A percentile compares a stretch with the other conserved stretches of the same genome.
Conservation (phyloP, 768 basidiomycete genomes). For the Leccinellum rugosiceps region DNA sequence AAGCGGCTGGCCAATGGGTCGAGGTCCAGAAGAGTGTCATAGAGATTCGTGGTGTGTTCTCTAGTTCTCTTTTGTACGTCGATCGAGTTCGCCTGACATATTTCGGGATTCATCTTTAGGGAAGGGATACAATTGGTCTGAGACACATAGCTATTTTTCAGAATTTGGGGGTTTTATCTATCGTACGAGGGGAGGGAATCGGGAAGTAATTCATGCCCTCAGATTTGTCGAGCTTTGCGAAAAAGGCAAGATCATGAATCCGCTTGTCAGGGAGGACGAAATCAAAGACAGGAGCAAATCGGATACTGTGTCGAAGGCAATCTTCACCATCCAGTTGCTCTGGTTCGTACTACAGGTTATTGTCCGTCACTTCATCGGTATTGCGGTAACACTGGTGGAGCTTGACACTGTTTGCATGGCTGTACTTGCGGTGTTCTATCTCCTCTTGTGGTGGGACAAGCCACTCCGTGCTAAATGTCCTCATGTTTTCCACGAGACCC, state of each 20-base stretch:
- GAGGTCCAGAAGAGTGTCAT: not conserved
- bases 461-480: not conserved
- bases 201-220: not conserved
- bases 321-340: no score
- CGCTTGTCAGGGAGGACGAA: not conserved
- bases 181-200: not conserved
- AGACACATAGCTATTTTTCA: not conserved
- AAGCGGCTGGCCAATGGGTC: not conserved
- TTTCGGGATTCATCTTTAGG: not conserved
- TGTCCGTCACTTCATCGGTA: no score
- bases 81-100: not conserved
- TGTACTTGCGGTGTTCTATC: not conserved
- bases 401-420: not conserved
- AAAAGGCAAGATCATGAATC: not conserved
- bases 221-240: not conserved
- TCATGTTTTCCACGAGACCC: not conserved
- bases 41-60: not conserved
- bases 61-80: not conserved
- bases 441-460: conserved; percentile 1
- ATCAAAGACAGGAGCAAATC: no score
- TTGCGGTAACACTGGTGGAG: no score
- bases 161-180: not conserved
- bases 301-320: no score
- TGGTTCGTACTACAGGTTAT: no score
- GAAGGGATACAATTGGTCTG: not conserved